Evolutionary conservation across 805 yeast genomes (phyloP).

Genomic region (Candida taoyuanica): DNA sequence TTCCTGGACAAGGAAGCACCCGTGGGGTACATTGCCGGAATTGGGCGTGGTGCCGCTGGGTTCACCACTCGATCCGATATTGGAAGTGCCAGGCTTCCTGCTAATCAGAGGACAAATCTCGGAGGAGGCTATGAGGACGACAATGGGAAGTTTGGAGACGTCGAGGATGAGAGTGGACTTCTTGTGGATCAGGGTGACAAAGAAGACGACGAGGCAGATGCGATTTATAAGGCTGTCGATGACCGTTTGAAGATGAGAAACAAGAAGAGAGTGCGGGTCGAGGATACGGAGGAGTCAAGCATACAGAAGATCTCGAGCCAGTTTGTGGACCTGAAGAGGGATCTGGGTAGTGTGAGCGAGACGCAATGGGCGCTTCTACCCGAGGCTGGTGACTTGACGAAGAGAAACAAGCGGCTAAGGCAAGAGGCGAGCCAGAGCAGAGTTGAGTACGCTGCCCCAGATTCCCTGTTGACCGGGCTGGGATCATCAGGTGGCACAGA

Average conservation of each 20-base stretch:
- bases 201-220: constrained; percentile 78
- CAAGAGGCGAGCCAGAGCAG: constrained; percentile 55
- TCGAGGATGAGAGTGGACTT: constrained; percentile 28
- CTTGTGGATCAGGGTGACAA: constrained; percentile 32
- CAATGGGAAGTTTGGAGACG: constrained; percentile 20
- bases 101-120: constrained; percentile 10
- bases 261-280: constrained; percentile 18
- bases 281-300: constrained; percentile 28
- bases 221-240: constrained; percentile 64
- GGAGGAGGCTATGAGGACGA: constrained; percentile 22
- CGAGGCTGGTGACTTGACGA: constrained; percentile 84
- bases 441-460: constrained; percentile 81
- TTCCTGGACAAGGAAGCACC: constrained; percentile 88
- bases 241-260: constrained; percentile 36
- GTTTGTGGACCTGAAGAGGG: constrained; percentile 66
- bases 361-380: constrained; percentile 83
- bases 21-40: constrained; percentile 83
- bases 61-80: constrained; percentile 82
- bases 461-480: constrained; percentile 46
- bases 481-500: constrained; percentile 28
- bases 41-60: constrained; percentile 94
- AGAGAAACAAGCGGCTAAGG: constrained; percentile 68
- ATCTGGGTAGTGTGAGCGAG: constrained; percentile 50
- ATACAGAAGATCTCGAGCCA: constrained; percentile 39
- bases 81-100: constrained; percentile 42